Evolutionary conservation across 371 early-diverging fungal species (phyloP), one percentile per base, ranked within the genome.

Genomic region (Mortierella sp.): DNA sequence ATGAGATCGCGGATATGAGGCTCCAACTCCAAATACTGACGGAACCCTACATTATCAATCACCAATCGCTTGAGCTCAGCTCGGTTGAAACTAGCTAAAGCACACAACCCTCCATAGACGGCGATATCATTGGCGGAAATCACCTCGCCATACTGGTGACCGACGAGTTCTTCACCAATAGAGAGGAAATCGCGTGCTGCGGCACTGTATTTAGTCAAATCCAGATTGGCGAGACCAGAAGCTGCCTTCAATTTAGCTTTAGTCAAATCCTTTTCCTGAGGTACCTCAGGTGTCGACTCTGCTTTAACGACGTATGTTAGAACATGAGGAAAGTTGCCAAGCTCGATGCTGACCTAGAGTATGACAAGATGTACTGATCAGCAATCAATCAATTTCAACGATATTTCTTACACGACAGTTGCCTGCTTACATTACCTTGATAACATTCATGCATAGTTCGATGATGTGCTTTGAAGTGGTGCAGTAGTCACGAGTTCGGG

Each of bases 121-220:
- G 96, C 96, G 54, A 96, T 85, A 76, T 96, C 96, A 67, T 93
- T 93, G 12, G 94, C 85, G 0, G 95, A 89, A 32, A 95, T 79
- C 15, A 94, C 84, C 84, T 90, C 64, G 31, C 70, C 63, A 35
- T 83, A 80, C 35, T 79, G 70, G 32, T 66, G 61, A 57, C 76
- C 70, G 23, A 83, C 76, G 2, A 76, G 51, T 29, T 92, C 93
- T 81, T 93, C 90, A 28, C 86, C 72, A 4, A 92, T 87, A n/a
- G 91, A 90, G 29, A 91, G 76, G 60, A 96, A 88, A 12, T 83
- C 79, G 34, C 85, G 79, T 3, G 95, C 95, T 0, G 93, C 93
- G 2, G 75, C 54, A 51, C 84, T 83, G 74, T 86, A 94, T 66
- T 88, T 86, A 60, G 84, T 86, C 28, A 73, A 42, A 8, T 90